Evolutionary conservation across 306 rosid genomes (phyloP), one percentile per base, ranked within the genome.

Genomic region (Boehmeria nivea): DNA sequence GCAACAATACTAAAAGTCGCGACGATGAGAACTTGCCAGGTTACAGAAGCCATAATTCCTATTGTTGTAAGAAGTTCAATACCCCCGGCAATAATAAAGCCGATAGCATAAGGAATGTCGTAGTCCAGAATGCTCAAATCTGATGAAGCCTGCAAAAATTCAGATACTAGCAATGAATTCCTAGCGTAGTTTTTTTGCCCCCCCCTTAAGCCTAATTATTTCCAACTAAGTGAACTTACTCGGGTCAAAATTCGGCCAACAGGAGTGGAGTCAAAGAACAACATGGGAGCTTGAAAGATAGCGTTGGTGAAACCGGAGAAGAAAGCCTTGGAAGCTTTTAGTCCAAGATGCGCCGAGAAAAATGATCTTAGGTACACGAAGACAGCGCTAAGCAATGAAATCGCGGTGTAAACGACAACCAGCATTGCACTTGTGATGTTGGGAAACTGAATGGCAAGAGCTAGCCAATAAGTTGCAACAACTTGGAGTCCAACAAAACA

Each of bases 251-350:
- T 86, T 63, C 87, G 57, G 13, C 97, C 97, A 3, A 77, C 72
- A 3, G 95, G 94, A 23, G 86, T 89, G 27, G 95, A 78, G 61
- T 89, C 95, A 34, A 89, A 89, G 85, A 89, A 86, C 21, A 72
- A 2, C 95, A 89, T 86, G 28, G 97, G 94, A 66, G 97, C 95
- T 58, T 73, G 79, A 60, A 89, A 86, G 46, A 86, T 69, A 23
- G 95, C 72, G 25, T 72, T 48, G 3, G 61, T 86, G 66, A 89
- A 83, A 53, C 79, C 60, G 22, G 72, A 63, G 61, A 83, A 86
- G 68, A 89, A 81, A 40, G 87, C 64, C 24, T 61, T 64, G 2
- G 97, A 89, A 62, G 97, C 94, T 65, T 72, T 89, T 61, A 86
- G 39, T 64, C 97, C 97, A 12, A 83, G 55, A 65, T 42, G 54